Evolutionary conservation across 164 flowering plant genomes (phyloP).

Genomic region (Nymphaea colorata): DNA sequence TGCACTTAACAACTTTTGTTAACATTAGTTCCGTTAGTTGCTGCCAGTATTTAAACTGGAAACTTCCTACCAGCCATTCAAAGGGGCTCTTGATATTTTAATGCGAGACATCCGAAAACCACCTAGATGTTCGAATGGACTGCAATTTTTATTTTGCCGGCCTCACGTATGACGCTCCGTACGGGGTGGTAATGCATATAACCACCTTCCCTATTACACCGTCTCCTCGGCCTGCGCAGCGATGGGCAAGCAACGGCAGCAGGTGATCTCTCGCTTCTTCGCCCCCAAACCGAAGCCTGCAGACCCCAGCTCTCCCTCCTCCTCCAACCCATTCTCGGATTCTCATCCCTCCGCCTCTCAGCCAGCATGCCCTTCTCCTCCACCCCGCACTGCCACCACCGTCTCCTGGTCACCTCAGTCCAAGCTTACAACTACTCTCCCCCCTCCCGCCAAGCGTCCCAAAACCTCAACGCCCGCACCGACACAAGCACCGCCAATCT

Average conservation of each 20-base stretch:
- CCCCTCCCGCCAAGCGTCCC: slow-evolving; percentile 16
- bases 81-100: no score
- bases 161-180: no score
- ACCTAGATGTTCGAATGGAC: no score
- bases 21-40: no score
- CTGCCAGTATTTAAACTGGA: no score
- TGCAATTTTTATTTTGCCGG: no score
- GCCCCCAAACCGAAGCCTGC: slow-evolving; percentile 50
- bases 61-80: no score
- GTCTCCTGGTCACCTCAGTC: slow-evolving; percentile 42
- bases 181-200: no score
- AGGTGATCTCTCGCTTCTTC: slow-evolving; percentile 88
- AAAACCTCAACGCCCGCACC: slow-evolving; percentile 6
- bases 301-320: slow-evolving; percentile 1
- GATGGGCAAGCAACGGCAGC: slow-evolving; percentile 91
- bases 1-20: no score
- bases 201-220: no score
- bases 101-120: no score
- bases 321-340: slow-evolving; percentile 1
- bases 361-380: slow-evolving; percentile 13
- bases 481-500: slow-evolving; percentile 11
- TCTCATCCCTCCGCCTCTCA: neutral
- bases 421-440: slow-evolving; percentile 40
- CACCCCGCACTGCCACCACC: slow-evolving; percentile 47
- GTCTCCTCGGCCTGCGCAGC: neutral